Evolutionary conservation across 2,329 filamentous ascomycete species (phyloP).

Genomic region (Tolypocladium tropicale): DNA sequence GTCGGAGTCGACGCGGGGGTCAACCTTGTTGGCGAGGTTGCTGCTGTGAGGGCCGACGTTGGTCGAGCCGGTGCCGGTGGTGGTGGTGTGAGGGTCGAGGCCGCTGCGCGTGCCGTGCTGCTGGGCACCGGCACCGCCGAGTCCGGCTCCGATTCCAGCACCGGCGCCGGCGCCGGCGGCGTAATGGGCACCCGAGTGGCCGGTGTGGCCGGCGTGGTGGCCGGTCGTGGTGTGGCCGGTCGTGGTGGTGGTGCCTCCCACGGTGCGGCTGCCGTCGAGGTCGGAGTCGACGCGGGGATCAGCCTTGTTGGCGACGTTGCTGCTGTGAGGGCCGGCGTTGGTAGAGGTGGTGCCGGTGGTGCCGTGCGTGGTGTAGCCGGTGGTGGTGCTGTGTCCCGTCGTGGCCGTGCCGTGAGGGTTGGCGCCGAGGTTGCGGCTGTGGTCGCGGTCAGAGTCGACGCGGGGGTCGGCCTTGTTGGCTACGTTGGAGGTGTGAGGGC

Average conservation of each 20-base stretch:
- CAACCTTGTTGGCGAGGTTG: conserved; percentile 36
- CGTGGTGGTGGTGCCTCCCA: conserved; percentile 11
- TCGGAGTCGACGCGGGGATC: conserved; percentile 46
- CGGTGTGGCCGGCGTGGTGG: conserved; percentile 6
- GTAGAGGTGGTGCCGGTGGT: conserved; percentile 19
- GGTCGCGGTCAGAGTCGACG: conserved; percentile 40
- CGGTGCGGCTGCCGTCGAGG: conserved; percentile 25
- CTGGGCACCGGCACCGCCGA: not conserved
- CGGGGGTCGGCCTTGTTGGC: conserved; percentile 43
- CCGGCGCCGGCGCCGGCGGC: conserved; percentile 24
- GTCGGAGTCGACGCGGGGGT: conserved; percentile 44
- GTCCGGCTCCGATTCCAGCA: not conserved
- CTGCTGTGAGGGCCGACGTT: conserved; percentile 33
- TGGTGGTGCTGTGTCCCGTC: conserved; percentile 19
- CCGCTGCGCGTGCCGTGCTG: conserved; percentile 5
- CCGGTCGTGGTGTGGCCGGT: conserved; percentile 22
- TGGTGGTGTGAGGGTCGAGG: conserved; percentile 7
- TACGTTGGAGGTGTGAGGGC: conserved; percentile 34
- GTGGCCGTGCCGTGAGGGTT: conserved; percentile 20
- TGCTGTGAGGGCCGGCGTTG: conserved; percentile 31
- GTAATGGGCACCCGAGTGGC: conserved; percentile 5
- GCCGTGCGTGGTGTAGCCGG: not conserved
- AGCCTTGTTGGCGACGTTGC: conserved; percentile 34
- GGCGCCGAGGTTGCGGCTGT: conserved; percentile 18
- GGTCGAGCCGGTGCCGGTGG: conserved; percentile 19